Evolutionary conservation across 2,329 filamentous ascomycete species (phyloP), one percentile per base, ranked within the genome.

Genomic region (Phialemonium atrogriseum): DNA sequence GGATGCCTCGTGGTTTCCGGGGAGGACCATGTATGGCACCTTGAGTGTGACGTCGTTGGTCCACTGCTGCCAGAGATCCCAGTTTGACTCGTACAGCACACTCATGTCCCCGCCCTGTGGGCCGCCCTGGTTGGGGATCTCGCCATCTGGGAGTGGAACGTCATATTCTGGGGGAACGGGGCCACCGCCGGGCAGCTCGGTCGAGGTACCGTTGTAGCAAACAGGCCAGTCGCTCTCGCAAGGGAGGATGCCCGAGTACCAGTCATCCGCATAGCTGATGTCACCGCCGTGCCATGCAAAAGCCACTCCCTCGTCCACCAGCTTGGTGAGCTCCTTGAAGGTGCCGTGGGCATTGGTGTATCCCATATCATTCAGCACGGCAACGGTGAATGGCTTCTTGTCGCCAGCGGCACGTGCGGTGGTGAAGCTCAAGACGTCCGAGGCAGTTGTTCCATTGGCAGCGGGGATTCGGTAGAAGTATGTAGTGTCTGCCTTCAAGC

Each of bases 281-380:
- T 70, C 66, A 29, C 67, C 66, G 22, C 66, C 65, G 45, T 71
- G 67, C 67, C 67, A 71, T n/a, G n/a, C n/a, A n/a, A 71, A 70
- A 4, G 58, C 58, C 12, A 56, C 39, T n/a, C 60, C 62, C n/a
- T 65, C 55, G n/a, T 58, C 46, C 23, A 55, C 55, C 5, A 54
- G 60, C 22, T 58, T 41, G 21, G 43, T 45, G 10, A 70, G 49
- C 26, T 68, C 52, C 38, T 58, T 52, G 48, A 58, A 58, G 2
- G 66, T 70, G 11, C 66, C 66, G 2, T n/a, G n/a, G n/a, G n/a
- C n/a, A n/a, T n/a, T n/a, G n/a, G n/a, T n/a, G n/a, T n/a, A n/a
- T n/a, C n/a, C n/a, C n/a, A n/a, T n/a, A n/a, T n/a, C n/a, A n/a
- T n/a, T n/a, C n/a, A n/a, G n/a, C n/a, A n/a, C n/a, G n/a, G n/a